Conservation (phyloP, 345 rosid species). For the Odontarrhena argentea region DNA sequence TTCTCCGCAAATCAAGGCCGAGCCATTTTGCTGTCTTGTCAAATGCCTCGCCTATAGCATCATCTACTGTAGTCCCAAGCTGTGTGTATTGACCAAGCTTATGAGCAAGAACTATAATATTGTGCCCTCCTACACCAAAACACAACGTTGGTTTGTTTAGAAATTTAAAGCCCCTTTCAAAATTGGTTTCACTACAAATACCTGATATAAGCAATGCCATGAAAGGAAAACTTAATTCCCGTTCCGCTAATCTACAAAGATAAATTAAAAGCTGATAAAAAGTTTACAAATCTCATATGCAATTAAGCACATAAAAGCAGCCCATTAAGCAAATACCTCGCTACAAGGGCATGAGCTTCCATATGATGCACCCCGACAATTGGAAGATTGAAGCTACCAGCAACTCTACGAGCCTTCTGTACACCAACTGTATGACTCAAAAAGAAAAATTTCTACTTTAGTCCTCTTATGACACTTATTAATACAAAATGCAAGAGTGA, state of each 20-base stretch:
- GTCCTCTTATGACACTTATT: background rate
- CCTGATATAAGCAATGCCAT: conserved; percentile 94
- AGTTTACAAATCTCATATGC: background rate
- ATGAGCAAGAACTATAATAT: conserved; percentile 78
- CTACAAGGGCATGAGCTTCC: conserved; percentile 97
- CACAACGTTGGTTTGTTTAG: background rate
- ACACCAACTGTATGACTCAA: conserved; percentile 67
- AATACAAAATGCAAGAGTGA: conserved; percentile 1
- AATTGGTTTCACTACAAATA: conserved; percentile 25
- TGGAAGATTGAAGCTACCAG: conserved; percentile 69
- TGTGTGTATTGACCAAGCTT: conserved; percentile 88
- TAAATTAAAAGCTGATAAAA: conserved; percentile 14
- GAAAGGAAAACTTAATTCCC: conserved; percentile 85
- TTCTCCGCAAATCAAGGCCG: conserved; percentile 85
- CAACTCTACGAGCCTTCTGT: conserved; percentile 79
- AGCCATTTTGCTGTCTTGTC: conserved; percentile 97
- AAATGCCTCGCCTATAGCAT: conserved; percentile 96
- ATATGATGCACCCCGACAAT: conserved; percentile 86
- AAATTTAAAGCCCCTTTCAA: conserved; percentile 7
- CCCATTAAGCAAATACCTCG: conserved; percentile 53
- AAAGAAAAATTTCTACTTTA: background rate
- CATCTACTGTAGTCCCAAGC: conserved; percentile 91
- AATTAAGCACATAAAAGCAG: background rate
- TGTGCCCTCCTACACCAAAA: conserved; percentile 73
- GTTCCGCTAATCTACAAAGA: conserved; percentile 61